A percentile compares a stretch with the other conserved stretches of the same genome.
phyloP scores from a whole-genome alignment of 148 eudicot species.

The Silene uniflora region DNA sequence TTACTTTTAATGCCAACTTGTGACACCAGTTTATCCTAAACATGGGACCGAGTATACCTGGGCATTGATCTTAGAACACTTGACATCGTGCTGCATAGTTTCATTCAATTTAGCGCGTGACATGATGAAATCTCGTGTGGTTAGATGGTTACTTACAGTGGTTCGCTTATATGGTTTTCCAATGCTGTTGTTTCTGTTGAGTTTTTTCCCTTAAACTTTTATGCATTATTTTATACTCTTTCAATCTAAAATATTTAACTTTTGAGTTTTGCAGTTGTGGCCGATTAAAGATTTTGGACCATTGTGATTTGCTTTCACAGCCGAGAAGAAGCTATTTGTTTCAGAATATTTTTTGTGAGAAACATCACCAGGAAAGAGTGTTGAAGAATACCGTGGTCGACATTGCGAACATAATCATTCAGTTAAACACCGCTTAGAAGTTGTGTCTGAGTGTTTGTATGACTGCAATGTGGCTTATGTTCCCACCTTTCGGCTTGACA shows the following conservation, averaged over 20 bases:
- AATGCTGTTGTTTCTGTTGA: neutral
- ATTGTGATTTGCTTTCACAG: slow-evolving; percentile 17
- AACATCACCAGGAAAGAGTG: neutral
- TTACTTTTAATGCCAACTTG: neutral
- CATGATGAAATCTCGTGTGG: no score
- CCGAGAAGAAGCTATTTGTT: slow-evolving; percentile 5
- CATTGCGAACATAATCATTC: neutral
- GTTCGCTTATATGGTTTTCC: no score
- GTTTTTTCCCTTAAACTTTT: no score
- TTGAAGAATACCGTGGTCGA: no score
- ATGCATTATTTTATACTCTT: neutral
- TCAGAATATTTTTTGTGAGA: neutral
- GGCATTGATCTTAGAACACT: no score
- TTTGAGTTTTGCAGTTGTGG: slow-evolving; percentile 37
- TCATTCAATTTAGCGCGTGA: no score
- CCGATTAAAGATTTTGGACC: slow-evolving; percentile 47
- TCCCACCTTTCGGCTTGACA: neutral
- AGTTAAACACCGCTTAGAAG: neutral
- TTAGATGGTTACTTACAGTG: no score
- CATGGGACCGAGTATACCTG: no score
- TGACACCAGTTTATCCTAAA: neutral
- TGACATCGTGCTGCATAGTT: neutral
- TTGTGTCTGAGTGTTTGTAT: no score
- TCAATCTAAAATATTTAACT: neutral
- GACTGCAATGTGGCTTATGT: neutral